Percentiles rank a stretch among this genome's conserved stretches.
Conservation (phyloP, 805 yeast genomes). For the Suhomyces canberraensis region DNA sequence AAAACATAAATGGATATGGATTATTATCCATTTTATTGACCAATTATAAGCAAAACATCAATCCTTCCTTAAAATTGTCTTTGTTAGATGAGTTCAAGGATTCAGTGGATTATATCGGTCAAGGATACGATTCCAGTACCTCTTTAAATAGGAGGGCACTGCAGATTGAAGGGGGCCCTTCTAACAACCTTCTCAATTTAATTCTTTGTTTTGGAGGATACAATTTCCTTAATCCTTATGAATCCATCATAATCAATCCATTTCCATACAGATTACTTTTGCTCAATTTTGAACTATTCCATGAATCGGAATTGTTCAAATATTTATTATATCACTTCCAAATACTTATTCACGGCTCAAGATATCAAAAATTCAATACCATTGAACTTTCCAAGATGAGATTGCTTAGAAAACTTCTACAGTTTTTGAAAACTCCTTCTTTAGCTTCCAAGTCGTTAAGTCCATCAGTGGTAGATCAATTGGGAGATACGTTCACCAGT, state of each 20-base stretch:
- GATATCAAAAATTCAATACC: slow-evolving; percentile 48
- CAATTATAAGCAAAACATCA: slow-evolving; percentile 35
- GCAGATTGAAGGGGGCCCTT: neutral
- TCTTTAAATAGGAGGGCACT: too few relatives aligned
- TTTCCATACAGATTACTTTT: slow-evolving; percentile 49
- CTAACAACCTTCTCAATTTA: slow-evolving; percentile 38
- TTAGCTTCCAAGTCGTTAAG: slow-evolving; percentile 6
- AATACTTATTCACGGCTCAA: slow-evolving; percentile 46
- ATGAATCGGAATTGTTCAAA: slow-evolving; percentile 55
- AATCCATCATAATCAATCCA: slow-evolving; percentile 56
- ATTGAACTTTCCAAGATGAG: slow-evolving; percentile 53
- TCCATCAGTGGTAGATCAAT: slow-evolving; percentile 12
- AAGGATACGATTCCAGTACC: neutral
- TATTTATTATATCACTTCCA: slow-evolving; percentile 57
- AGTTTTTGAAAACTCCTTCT: slow-evolving; percentile 40
- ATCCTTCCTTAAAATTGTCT: slow-evolving; percentile 13
- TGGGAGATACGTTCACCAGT: slow-evolving; percentile 19
- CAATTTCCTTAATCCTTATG: slow-evolving; percentile 45
- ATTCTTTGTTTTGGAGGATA: slow-evolving; percentile 57
- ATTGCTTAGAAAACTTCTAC: slow-evolving; percentile 44
- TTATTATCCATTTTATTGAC: slow-evolving; percentile 53
- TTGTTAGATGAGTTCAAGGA: slow-evolving; percentile 2
- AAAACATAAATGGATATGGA: slow-evolving; percentile 57
- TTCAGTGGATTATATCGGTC: neutral
- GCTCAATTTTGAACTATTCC: slow-evolving; percentile 60